Percentiles rank a stretch among this genome's conserved stretches.
phyloP scores from a whole-genome alignment of 306 rosid species.

The Cajanus cajan region DNA sequence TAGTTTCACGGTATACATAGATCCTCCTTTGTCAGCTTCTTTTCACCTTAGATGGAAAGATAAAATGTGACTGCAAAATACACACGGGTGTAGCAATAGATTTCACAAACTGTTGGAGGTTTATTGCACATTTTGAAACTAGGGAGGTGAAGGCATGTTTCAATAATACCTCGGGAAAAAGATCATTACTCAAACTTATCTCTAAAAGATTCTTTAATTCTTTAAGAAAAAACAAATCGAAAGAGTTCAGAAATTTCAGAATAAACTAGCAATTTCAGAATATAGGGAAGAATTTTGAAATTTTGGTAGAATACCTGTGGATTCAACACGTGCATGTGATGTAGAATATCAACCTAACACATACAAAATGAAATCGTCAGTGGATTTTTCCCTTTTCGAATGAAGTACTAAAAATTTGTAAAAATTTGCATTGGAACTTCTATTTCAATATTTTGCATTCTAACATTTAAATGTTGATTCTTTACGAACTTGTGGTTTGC shows the following conservation, averaged over 20 bases:
- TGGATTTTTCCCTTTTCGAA: slow-evolving; percentile 10
- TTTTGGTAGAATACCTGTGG: slow-evolving; percentile 66
- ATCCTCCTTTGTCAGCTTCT: neutral
- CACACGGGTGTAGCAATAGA: neutral
- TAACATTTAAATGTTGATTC: slow-evolving; percentile 2
- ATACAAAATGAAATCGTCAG: slow-evolving; percentile 34
- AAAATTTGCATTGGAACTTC: neutral
- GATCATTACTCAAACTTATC: neutral
- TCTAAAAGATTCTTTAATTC: neutral
- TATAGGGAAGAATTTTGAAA: neutral
- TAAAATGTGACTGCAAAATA: neutral
- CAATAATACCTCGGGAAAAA: neutral
- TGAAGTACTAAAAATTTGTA: neutral
- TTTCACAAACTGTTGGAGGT: neutral
- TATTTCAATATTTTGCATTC: slow-evolving; percentile 8
- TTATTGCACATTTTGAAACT: neutral
- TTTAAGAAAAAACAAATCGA: neutral
- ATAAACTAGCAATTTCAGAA: slow-evolving; percentile 22
- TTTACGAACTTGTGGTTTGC: neutral
- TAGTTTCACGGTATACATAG: neutral
- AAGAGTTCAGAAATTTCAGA: neutral
- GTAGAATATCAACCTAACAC: slow-evolving; percentile 68
- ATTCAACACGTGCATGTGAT: slow-evolving; percentile 75
- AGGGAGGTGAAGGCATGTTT: neutral
- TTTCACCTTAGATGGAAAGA: neutral